These are phyloP conservation scores for Funneliformis mosseae DNA, from an alignment of 192 early-diverging fungal genomes.

Conservation along the genomic window DNA sequence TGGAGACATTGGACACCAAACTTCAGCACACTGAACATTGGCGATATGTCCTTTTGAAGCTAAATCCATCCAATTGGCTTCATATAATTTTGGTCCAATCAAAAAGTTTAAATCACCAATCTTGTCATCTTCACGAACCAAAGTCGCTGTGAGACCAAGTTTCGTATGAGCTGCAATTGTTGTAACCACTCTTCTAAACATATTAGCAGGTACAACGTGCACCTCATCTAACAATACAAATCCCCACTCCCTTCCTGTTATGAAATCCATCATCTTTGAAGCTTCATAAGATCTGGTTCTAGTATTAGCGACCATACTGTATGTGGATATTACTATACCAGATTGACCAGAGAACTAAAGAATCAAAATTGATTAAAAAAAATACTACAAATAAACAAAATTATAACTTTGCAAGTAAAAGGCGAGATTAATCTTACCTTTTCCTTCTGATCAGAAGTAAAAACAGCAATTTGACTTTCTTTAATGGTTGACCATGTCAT, in stretches of 20 bases:
- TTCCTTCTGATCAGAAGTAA: constrained; percentile 93
- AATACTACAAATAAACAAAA: too few species aligned
- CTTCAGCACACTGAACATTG: constrained; percentile 97
- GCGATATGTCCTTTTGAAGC: constrained; percentile 97
- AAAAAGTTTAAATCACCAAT: constrained; percentile 97
- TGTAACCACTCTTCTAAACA: constrained; percentile 93
- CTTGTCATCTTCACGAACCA: constrained; percentile 98
- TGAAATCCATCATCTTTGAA: constrained; percentile 94
- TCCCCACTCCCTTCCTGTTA: constrained; percentile 93
- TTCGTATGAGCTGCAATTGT: constrained; percentile 92
- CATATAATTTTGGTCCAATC: constrained; percentile 98
- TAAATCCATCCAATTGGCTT: constrained; percentile 99
- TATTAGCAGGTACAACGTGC: constrained; percentile 96
- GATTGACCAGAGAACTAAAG: constrained; percentile 74
- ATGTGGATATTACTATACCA: constrained; percentile 96
- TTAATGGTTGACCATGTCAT: constrained; percentile 92
- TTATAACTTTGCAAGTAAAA: too few species aligned
- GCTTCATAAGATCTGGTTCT: constrained; percentile 94
- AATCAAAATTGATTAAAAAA: background rate
- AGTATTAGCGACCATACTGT: constrained; percentile 93
- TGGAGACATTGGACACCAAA: constrained; percentile 98
- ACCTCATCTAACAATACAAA: constrained; percentile 97
- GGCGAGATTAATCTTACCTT: constrained; percentile 33
- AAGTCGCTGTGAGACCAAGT: constrained; percentile 96
- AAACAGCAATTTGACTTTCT: constrained; percentile 90